A percentile compares a stretch with the other conserved stretches of the same genome.
Evolutionary conservation across 257 asterid genomes (phyloP).

Genomic region (Scutellaria galericulata): DNA sequence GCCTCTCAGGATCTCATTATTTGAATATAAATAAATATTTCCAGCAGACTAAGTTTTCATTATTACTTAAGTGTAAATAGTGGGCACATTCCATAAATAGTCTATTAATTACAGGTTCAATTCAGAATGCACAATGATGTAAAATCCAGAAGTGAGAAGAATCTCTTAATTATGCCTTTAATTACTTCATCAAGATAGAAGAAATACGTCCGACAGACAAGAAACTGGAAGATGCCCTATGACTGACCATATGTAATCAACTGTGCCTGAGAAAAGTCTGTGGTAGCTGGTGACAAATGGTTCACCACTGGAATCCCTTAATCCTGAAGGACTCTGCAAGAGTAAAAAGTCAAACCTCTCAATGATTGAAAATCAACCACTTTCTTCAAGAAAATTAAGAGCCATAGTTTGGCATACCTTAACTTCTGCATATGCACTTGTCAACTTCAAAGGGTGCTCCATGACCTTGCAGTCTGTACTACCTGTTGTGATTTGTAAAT

Average conservation of each 20-base stretch:
- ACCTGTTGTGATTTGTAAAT: slow-evolving; percentile 81
- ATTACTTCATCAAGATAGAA: slow-evolving; percentile 17
- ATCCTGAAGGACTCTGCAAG: slow-evolving; percentile 63
- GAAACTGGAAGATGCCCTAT: slow-evolving; percentile 21
- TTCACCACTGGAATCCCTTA: slow-evolving; percentile 83
- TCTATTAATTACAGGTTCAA: no score
- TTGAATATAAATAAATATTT: neutral
- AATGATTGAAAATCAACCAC: slow-evolving; percentile 18
- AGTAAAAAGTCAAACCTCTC: slow-evolving; percentile 16
- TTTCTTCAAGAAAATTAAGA: slow-evolving; percentile 17
- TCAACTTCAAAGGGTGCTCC: slow-evolving; percentile 81
- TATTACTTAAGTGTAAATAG: neutral
- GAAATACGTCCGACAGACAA: neutral
- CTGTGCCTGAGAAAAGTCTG: slow-evolving; percentile 83
- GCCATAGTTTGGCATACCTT: slow-evolving; percentile 54
- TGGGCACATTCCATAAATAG: neutral
- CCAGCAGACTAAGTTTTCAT: neutral
- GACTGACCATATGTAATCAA: slow-evolving; percentile 94
- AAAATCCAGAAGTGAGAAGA: neutral
- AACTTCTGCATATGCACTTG: slow-evolving; percentile 75
- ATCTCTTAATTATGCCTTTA: neutral
- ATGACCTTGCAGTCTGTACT: slow-evolving; percentile 56
- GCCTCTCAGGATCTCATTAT: neutral
- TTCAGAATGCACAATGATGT: neutral
- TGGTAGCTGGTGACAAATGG: slow-evolving; percentile 90